Conservation (phyloP, 805 yeast genomes). For the Saturnispora ahearnii region DNA sequence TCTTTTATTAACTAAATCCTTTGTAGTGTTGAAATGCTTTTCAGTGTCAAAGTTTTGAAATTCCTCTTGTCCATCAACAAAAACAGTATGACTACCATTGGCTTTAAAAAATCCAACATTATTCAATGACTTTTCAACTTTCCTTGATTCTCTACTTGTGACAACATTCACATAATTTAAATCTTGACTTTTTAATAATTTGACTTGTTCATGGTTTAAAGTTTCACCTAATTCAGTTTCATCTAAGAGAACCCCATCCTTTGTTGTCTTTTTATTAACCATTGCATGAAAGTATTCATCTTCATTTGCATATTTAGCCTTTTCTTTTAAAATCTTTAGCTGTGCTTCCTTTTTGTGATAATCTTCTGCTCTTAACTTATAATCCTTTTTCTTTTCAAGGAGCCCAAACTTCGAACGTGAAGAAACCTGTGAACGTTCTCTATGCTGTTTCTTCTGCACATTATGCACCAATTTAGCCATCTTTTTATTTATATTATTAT, state of each 20-base stretch:
- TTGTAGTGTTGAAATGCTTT: constrained; percentile 61
- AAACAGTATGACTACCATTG: constrained; percentile 75
- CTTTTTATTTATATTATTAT: background rate
- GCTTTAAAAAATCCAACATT: constrained; percentile 40
- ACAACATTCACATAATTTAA: constrained; percentile 73
- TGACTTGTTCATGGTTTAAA: constrained; percentile 64
- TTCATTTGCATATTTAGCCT: constrained; percentile 70
- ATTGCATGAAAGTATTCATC: constrained; percentile 96
- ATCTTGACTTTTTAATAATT: constrained; percentile 85
- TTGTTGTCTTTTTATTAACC: constrained; percentile 62
- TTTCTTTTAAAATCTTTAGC: constrained; percentile 60
- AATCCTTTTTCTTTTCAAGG: constrained; percentile 87
- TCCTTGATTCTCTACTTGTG: constrained; percentile 56
- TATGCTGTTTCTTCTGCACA: constrained; percentile 91
- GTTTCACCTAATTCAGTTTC: constrained; percentile 52
- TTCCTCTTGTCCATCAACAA: constrained; percentile 57
- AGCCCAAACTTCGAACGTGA: constrained; percentile 71
- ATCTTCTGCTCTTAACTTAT: constrained; percentile 48
- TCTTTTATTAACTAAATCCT: constrained; percentile 46
- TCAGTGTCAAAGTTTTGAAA: constrained; percentile 55
- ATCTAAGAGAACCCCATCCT: constrained; percentile 54
- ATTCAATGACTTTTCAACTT: constrained; percentile 50
- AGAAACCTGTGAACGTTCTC: constrained; percentile 83
- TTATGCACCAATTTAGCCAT: constrained; percentile 83
- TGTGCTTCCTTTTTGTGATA: constrained; percentile 53